Evolutionary conservation across 768 basidiomycete genomes (phyloP).

Genomic region (Lentinula raphanica): DNA sequence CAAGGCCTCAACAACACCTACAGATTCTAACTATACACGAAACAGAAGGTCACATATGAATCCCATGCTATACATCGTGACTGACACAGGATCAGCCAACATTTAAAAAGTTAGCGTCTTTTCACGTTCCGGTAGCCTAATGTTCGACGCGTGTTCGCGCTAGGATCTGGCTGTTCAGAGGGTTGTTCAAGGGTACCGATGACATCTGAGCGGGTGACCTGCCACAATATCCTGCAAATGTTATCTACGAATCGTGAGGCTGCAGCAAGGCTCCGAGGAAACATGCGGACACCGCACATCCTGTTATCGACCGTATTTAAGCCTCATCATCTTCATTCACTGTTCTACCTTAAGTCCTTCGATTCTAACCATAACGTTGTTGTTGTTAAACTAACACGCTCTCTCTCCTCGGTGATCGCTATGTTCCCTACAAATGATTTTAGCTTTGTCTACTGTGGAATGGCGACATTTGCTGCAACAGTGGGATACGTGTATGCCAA

Average conservation of each 20-base stretch:
- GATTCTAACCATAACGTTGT: neutral
- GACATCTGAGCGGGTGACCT: neutral
- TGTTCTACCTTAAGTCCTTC: neutral
- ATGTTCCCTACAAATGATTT: constrained; percentile 30
- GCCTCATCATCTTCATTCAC: neutral
- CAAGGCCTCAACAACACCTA: too few relatives aligned
- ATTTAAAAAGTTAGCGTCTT: neutral
- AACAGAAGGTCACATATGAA: too few relatives aligned
- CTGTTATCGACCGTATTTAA: neutral
- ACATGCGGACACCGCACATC: neutral
- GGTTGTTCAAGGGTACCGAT: too few relatives aligned
- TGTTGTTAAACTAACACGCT: too few relatives aligned
- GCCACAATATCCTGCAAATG: neutral
- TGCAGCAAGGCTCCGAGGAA: constrained; percentile 5
- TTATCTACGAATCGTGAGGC: neutral
- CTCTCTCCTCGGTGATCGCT: neutral
- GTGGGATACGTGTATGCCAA: constrained; percentile 27
- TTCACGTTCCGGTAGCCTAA: too few relatives aligned
- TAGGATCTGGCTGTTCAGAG: too few relatives aligned
- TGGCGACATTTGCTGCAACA: constrained; percentile 32
- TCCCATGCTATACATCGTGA: too few relatives aligned
- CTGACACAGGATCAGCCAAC: neutral
- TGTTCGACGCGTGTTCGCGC: neutral
- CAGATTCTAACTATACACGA: too few relatives aligned
- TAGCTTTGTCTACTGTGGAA: constrained; percentile 28